Evolutionary conservation across 176 grass and related monocot genomes (phyloP).

Genomic region (Lolium rigidum): DNA sequence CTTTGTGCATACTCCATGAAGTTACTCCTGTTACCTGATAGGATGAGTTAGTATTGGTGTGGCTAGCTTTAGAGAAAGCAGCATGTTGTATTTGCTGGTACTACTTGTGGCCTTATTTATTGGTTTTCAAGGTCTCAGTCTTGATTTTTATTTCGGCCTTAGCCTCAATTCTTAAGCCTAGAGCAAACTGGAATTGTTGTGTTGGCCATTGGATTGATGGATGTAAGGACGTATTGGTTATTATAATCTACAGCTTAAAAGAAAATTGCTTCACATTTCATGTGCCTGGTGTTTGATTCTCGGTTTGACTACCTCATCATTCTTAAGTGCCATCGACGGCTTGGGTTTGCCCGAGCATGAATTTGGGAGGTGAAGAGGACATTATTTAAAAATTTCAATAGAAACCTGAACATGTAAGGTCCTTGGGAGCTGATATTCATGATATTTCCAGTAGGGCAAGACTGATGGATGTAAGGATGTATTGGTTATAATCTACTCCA

Average conservation of each 20-base stretch:
- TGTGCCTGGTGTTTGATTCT: background rate
- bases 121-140: background rate
- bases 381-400: too few species aligned
- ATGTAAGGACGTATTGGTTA: background rate
- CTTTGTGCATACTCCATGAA: conserved; percentile 23
- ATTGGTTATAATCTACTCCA: too few species aligned
- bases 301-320: too few species aligned
- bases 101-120: background rate
- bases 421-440: too few species aligned
- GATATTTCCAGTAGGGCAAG: too few species aligned
- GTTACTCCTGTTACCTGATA: background rate
- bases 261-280: background rate
- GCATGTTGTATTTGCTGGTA: background rate
- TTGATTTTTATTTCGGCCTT: background rate
- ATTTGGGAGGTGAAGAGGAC: too few species aligned
- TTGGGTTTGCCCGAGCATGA: too few species aligned
- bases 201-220: background rate
- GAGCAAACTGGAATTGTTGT: background rate
- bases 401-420: too few species aligned
- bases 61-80: conserved; percentile 9
- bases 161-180: background rate
- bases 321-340: too few species aligned
- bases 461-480: too few species aligned
- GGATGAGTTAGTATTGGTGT: background rate
- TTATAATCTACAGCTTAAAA: background rate